Base-by-base conservation (phyloP, 1,284 basidiomycete genomes). In the Ganoderma leucocontextum region DNA sequence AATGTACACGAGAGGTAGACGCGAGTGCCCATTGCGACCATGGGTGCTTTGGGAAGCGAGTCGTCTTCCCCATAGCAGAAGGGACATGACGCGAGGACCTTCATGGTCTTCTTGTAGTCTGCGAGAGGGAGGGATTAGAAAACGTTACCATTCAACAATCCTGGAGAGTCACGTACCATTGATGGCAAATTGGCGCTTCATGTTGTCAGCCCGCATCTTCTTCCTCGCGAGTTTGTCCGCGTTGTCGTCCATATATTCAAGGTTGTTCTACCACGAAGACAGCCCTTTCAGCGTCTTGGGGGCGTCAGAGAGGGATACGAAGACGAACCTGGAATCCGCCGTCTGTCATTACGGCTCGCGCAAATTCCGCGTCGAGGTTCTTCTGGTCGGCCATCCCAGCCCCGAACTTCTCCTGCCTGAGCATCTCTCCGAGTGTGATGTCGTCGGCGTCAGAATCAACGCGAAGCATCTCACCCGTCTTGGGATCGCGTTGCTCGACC, bases 241-340 rank as follows among this genome's bases (percentile, higher is more conserved):
- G 78, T 98, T 97, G 71, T 99, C 97, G 74, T 99, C 98, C 73
- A 98, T 93, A 75, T 99, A 98, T 61, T 99, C 97, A 29, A 96
- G 82, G 77, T 96, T 88, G 74, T 92, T 91, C 90, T 95, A 69
- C 17, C 17, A 22, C 7, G 52, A 33, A 53, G 12, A 36, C 15
- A 5, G 0, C n/a, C 12, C 2, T 10, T 65, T 42, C 15, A 39
- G 15, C 13, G 29, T 36, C 5, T 4, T 9, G 33, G 7, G 15
- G n/a, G 12, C 33, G 15, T 25, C 22, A 22, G 12, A 1, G 19
- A 22, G 41, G 41, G 41, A 12, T 55, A 15, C 29, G 35, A 29
- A 41, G 61, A 79, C 86, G 72, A 75, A 95, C 94, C 83, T 95
- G 82, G 79, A 95, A 99, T 72, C 92, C 92, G 3, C 89, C 90